Evolutionary conservation across 208 protist species (phyloP).

Genomic region (Trichomonas gallinae): DNA sequence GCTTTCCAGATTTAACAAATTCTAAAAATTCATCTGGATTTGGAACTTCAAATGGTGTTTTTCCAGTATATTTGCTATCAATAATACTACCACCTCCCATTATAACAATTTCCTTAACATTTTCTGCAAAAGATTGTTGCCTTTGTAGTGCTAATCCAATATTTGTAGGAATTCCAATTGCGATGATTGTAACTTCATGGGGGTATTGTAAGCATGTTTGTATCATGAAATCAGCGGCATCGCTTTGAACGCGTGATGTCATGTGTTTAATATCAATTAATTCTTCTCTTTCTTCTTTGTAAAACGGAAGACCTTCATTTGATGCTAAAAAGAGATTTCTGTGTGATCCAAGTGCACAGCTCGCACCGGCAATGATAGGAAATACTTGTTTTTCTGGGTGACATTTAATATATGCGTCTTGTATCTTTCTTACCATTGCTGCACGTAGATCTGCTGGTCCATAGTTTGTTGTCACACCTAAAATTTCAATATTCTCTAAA

Average conservation of each 20-base stretch:
- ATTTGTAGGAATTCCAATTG: background rate
- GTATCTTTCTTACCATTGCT: background rate
- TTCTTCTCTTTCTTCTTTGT: background rate
- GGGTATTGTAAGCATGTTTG: background rate
- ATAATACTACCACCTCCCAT: background rate
- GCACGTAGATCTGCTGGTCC: background rate
- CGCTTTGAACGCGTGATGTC: background rate
- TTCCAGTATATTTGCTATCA: background rate
- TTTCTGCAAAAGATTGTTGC: background rate
- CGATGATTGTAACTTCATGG: background rate
- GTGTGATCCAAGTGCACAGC: background rate
- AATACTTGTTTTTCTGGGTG: background rate
- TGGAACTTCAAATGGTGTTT: background rate
- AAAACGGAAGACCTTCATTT: background rate
- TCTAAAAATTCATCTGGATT: background rate
- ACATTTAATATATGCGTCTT: background rate
- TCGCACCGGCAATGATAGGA: background rate
- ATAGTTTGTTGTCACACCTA: background rate
- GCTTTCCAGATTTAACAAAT: background rate
- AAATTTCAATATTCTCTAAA: background rate
- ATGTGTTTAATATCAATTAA: background rate
- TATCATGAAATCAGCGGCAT: background rate
- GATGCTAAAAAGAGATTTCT: background rate
- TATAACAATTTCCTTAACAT: background rate
- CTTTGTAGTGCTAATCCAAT: background rate